Percentiles rank a stretch among this genome's conserved stretches.
Conservation (phyloP, 1,284 basidiomycete genomes). For the Amylostereum areolatum region DNA sequence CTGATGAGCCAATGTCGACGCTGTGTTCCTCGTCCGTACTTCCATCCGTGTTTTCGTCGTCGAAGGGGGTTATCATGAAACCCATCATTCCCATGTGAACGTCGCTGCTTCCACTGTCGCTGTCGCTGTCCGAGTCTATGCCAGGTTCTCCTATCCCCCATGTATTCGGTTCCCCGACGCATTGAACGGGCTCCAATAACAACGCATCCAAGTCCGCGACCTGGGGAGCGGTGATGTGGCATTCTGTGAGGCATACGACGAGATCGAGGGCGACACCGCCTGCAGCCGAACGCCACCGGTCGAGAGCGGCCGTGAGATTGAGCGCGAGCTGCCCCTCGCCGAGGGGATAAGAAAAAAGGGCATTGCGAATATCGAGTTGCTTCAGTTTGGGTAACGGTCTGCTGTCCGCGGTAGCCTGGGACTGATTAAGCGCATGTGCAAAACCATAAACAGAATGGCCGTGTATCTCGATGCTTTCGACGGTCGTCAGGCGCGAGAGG, state of each 20-base stretch:
- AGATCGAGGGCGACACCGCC: neutral
- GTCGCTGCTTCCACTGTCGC: neutral
- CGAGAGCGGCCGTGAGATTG: slow-evolving; percentile 2
- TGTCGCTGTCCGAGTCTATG: neutral
- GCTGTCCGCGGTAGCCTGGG: neutral
- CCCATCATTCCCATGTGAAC: neutral
- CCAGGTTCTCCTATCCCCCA: slow-evolving; percentile 7
- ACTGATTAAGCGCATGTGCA: slow-evolving; percentile 1
- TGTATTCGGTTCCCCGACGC: slow-evolving; percentile 2
- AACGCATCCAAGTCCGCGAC: slow-evolving; percentile 4
- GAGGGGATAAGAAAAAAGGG: slow-evolving; percentile 9
- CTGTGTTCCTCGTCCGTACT: too few species aligned
- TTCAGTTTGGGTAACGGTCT: slow-evolving; percentile 1
- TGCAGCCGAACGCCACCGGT: neutral
- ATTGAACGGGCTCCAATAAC: neutral
- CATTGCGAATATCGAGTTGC: slow-evolving; percentile 1
- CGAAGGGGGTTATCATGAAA: too few species aligned
- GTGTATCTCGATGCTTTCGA: neutral
- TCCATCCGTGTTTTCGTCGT: too few species aligned
- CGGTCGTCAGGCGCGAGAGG: slow-evolving; percentile 3
- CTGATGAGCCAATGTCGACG: too few species aligned
- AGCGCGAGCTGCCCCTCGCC: slow-evolving; percentile 6
- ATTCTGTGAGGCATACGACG: neutral
- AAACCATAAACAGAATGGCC: slow-evolving; percentile 4
- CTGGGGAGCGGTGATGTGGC: slow-evolving; percentile 6